Conservation (phyloP, 352 stramenopile species). For the Globisporangium paroecandrum region DNA sequence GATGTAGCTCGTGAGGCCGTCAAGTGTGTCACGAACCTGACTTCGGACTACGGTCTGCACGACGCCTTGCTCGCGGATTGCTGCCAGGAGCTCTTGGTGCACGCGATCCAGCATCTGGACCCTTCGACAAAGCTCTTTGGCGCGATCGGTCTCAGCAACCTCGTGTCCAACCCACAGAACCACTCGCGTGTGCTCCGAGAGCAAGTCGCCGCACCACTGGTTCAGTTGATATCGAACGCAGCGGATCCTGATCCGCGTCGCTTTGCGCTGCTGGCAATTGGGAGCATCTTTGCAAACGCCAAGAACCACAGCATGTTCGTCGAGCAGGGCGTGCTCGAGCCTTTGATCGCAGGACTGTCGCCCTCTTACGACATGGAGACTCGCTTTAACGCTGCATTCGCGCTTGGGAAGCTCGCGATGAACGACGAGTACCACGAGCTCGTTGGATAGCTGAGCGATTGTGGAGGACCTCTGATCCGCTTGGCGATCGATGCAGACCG, state of each 20-base stretch:
- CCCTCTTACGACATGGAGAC: conserved; percentile 83
- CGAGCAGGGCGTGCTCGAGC: conserved; percentile 57
- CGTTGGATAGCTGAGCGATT: conserved; percentile 53
- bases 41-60: conserved; percentile 86
- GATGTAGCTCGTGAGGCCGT: conserved; percentile 59
- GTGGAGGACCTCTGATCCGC: conserved; percentile 43
- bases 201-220: conserved; percentile 51
- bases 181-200: conserved; percentile 72
- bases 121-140: conserved; percentile 81
- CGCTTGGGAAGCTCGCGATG: conserved; percentile 91
- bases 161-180: conserved; percentile 82
- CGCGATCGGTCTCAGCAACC: conserved; percentile 87
- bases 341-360: conserved; percentile 66
- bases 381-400: conserved; percentile 91
- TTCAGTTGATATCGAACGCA: conserved; percentile 45
- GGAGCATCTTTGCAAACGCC: conserved; percentile 75
- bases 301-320: conserved; percentile 71
- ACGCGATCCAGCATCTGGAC: conserved; percentile 59
- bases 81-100: conserved; percentile 80
- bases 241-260: conserved; percentile 46
- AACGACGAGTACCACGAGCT: conserved; percentile 66
- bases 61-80: conserved; percentile 72
- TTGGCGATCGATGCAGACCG: conserved; percentile 56
- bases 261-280: conserved; percentile 84
- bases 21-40: conserved; percentile 75